Percentiles rank a stretch among this genome's conserved stretches.
These are phyloP conservation scores for Saccharum officinarum DNA, from an alignment of 176 grass and related monocot species.

Conservation along the genomic window DNA sequence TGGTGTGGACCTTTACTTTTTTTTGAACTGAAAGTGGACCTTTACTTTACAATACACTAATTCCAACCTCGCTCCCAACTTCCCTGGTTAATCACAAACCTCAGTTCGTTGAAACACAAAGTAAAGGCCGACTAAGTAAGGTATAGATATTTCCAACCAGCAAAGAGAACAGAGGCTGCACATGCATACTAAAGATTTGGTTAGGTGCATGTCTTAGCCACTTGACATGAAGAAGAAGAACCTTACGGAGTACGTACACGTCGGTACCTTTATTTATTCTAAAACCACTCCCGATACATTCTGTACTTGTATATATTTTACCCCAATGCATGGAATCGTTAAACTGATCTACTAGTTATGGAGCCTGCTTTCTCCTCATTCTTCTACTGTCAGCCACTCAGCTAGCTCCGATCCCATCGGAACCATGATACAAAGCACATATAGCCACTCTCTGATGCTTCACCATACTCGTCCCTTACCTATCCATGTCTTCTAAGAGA, in stretches of 20 bases:
- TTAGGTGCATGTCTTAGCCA: constrained; percentile 19
- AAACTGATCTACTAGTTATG: background rate
- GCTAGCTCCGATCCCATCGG: background rate
- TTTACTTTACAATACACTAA: constrained; percentile 3
- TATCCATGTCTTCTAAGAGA: constrained; percentile 33
- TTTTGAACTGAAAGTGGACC: too few relatives aligned
- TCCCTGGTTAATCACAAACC: background rate
- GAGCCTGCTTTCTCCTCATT: background rate
- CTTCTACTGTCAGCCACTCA: background rate
- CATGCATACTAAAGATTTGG: background rate
- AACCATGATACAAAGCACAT: background rate
- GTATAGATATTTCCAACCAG: background rate
- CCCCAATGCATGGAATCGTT: constrained; percentile 22
- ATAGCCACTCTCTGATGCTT: background rate
- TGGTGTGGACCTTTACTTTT: too few relatives aligned
- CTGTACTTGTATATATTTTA: constrained; percentile 42
- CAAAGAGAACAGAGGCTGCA: background rate
- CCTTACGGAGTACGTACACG: constrained; percentile 10
- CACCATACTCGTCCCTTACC: constrained; percentile 1
- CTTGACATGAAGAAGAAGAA: constrained; percentile 33
- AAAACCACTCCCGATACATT: background rate
- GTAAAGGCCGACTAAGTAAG: background rate
- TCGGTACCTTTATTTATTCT: background rate
- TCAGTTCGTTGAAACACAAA: background rate
- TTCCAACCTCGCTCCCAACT: background rate